Evolutionary conservation across 2,329 filamentous ascomycete species (phyloP).

Genomic region (Sporothrix sp.): DNA sequence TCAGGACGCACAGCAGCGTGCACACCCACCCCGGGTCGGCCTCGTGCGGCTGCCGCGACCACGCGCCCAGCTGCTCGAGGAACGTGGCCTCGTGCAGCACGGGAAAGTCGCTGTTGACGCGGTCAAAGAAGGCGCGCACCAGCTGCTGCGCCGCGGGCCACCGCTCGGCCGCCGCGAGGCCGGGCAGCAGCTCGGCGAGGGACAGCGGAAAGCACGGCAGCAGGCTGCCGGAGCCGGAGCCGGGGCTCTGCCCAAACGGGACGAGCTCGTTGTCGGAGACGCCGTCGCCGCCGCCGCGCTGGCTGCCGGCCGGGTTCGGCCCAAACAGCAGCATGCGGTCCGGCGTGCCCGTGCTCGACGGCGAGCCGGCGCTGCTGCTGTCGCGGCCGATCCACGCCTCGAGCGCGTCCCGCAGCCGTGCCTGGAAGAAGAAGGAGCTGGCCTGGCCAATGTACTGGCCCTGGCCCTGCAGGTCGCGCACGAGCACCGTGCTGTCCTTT

Average conservation of each 20-base stretch:
- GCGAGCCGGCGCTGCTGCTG: constrained; percentile 22
- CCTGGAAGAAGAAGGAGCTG: constrained; percentile 33
- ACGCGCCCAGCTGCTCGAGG: constrained; percentile 30
- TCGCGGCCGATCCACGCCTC: constrained; percentile 8
- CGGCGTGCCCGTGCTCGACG: constrained; percentile 6
- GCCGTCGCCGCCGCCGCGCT: not conserved
- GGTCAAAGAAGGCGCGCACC: constrained; percentile 28
- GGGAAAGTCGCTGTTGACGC: constrained; percentile 33
- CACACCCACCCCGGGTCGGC: constrained; percentile 32
- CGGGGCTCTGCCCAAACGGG: too few relatives aligned
- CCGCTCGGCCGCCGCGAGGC: not conserved
- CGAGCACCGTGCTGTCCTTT: constrained; percentile 23
- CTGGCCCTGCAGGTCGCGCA: constrained; percentile 35
- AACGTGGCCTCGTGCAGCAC: constrained; percentile 34
- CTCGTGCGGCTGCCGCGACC: constrained; percentile 20
- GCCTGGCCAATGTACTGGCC: constrained; percentile 34
- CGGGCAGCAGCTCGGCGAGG: constrained; percentile 1
- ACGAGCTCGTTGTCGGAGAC: not conserved
- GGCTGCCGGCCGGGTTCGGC: constrained; percentile 26
- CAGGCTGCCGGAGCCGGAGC: not conserved
- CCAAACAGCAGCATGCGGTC: constrained; percentile 31
- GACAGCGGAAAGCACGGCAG: not conserved
- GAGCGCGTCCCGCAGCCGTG: constrained; percentile 28
- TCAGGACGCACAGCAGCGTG: constrained; percentile 31
- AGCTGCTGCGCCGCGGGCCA: not conserved